Evolutionary conservation across 768 basidiomycete species (phyloP).

Genomic region (Rhodotorula paludigena): DNA sequence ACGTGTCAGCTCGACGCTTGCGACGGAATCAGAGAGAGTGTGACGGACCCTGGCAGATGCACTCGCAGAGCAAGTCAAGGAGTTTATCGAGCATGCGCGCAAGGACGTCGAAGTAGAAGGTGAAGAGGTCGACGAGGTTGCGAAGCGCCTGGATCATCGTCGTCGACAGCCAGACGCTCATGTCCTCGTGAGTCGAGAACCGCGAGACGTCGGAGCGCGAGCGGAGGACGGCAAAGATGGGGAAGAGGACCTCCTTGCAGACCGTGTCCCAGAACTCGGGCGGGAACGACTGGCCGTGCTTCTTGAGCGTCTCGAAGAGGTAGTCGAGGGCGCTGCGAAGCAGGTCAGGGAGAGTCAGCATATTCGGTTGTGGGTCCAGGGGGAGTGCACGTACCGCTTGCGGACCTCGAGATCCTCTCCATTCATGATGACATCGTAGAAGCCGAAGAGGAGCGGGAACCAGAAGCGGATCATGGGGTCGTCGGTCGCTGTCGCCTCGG

Average conservation of each 20-base stretch:
- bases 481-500: conserved; percentile 39
- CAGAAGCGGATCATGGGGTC: conserved; percentile 94
- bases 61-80: conserved; percentile 84
- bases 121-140: conserved; percentile 90
- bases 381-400: conserved; percentile 65
- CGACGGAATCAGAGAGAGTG: no score
- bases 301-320: conserved; percentile 86
- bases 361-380: no score
- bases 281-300: conserved; percentile 75
- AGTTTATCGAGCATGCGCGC: conserved; percentile 89
- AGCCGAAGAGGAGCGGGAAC: conserved; percentile 95
- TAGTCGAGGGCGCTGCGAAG: conserved; percentile 82
- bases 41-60: conserved; percentile 89
- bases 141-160: conserved; percentile 98
- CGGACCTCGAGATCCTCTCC: conserved; percentile 97
- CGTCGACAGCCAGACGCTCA: conserved; percentile 98
- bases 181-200: conserved; percentile 94
- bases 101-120: conserved; percentile 85
- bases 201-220: conserved; percentile 86
- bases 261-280: conserved; percentile 97
- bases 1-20: neutral
- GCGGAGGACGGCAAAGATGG: conserved; percentile 92
- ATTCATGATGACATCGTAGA: conserved; percentile 99
- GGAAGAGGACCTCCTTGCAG: conserved; percentile 92
- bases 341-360: conserved; percentile 8